These are phyloP conservation scores for Rhypophila decipiens DNA, from an alignment of 495 filamentous ascomycete species.

Conservation along the genomic window DNA sequence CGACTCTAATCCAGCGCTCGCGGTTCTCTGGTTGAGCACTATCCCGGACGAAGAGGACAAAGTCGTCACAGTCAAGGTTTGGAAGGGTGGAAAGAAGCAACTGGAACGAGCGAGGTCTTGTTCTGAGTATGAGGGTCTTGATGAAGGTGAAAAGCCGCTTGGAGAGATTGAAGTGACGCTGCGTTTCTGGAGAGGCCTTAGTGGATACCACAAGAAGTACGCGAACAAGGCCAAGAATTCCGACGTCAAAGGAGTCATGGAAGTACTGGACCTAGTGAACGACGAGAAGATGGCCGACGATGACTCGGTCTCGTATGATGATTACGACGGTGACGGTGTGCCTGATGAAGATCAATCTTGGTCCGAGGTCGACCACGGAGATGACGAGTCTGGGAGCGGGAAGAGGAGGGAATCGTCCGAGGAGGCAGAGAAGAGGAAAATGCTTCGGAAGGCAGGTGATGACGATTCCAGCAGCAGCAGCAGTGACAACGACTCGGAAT, in stretches of 20 bases:
- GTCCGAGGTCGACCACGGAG: not conserved
- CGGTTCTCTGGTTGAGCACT: slow-evolving; percentile 60
- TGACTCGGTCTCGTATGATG: slow-evolving; percentile 5
- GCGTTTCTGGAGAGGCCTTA: slow-evolving; percentile 52
- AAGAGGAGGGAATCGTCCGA: slow-evolving; percentile 1
- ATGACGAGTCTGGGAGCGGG: not conserved
- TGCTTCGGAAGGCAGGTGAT: slow-evolving; percentile 15
- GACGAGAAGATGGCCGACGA: slow-evolving; percentile 44
- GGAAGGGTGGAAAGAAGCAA: slow-evolving; percentile 43
- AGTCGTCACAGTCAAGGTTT: slow-evolving; percentile 49
- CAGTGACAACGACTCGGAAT: slow-evolving; percentile 11
- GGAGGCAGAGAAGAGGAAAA: slow-evolving; percentile 19
- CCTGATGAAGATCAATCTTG: slow-evolving; percentile 3
- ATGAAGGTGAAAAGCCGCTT: slow-evolving; percentile 40
- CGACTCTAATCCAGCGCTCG: slow-evolving; percentile 54
- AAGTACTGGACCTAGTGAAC: slow-evolving; percentile 54
- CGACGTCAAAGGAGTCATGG: slow-evolving; percentile 52
- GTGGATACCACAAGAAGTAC: slow-evolving; percentile 48
- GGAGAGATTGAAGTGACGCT: slow-evolving; percentile 50
- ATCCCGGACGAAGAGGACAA: slow-evolving; percentile 57
- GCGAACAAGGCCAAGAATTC: slow-evolving; percentile 39
- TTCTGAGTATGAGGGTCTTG: slow-evolving; percentile 31
- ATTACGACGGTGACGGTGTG: slow-evolving; percentile 19
- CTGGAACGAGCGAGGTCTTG: slow-evolving; percentile 35
- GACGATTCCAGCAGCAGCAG: not conserved